phyloP scores from a whole-genome alignment of 23 red algal genomes.

The Gracilaria caudata region DNA sequence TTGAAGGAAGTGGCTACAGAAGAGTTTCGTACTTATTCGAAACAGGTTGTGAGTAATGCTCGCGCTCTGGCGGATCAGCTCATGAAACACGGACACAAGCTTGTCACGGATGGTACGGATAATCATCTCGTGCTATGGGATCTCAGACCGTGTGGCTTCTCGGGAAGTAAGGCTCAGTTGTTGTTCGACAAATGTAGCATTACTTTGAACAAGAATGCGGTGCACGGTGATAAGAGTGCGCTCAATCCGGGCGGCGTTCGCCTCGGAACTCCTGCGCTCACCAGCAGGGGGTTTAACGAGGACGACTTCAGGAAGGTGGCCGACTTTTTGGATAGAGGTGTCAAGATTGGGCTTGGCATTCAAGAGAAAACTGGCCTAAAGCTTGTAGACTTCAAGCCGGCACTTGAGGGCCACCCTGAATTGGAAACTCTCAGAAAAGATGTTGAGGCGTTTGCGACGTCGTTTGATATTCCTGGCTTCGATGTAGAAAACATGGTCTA shows the following conservation, averaged over 20 bases:
- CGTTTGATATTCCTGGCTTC: slow-evolving; percentile 80
- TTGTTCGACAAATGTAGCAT: slow-evolving; percentile 93
- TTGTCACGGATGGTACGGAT: slow-evolving; percentile 95
- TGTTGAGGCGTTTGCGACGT: slow-evolving; percentile 76
- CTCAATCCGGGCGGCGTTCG: slow-evolving; percentile 92
- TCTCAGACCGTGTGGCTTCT: slow-evolving; percentile 78
- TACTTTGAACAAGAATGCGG: slow-evolving; percentile 98
- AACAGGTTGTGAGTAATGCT: slow-evolving; percentile 88
- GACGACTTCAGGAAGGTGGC: slow-evolving; percentile 93
- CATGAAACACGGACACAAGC: slow-evolving; percentile 83
- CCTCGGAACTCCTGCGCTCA: slow-evolving; percentile 92
- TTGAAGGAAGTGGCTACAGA: slow-evolving; percentile 80
- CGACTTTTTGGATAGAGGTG: slow-evolving; percentile 80
- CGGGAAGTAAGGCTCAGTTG: slow-evolving; percentile 87
- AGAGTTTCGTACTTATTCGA: slow-evolving; percentile 72
- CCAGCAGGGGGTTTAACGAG: slow-evolving; percentile 88
- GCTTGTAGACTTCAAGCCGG: slow-evolving; percentile 81
- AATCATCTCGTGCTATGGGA: slow-evolving; percentile 98
- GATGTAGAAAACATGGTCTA: slow-evolving; percentile 42
- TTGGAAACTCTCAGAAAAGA: slow-evolving; percentile 68
- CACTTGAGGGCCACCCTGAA: slow-evolving; percentile 59
- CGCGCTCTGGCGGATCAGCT: slow-evolving; percentile 78
- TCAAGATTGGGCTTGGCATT: slow-evolving; percentile 76
- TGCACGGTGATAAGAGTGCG: slow-evolving; percentile 93
- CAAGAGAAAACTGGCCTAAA: slow-evolving; percentile 82